These are phyloP conservation scores for Myotisia sp. DNA, from an alignment of 2,329 filamentous ascomycete genomes.

Conservation along the genomic window DNA sequence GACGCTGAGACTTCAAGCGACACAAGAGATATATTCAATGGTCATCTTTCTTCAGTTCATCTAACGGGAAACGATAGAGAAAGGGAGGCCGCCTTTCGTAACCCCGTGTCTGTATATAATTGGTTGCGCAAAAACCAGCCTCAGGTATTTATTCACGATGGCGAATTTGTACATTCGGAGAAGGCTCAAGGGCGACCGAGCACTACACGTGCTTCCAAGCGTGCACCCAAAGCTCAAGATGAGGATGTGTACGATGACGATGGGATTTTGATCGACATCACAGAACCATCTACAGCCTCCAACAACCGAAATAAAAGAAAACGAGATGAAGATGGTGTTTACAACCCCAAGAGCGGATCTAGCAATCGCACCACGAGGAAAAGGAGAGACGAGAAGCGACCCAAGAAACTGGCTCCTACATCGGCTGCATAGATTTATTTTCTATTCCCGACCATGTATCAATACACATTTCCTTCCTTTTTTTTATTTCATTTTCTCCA, in stretches of 20 bases:
- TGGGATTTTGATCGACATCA: conserved; percentile 24
- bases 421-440: conserved; percentile 9
- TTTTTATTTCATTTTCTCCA: no score
- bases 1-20: conserved; percentile 27
- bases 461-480: no score
- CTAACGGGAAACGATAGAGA: conserved; percentile 29
- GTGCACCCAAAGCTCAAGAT: conserved; percentile 24
- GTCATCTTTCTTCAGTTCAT: conserved; percentile 34
- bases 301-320: conserved; percentile 32
- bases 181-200: conserved; percentile 28
- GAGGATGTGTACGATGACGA: conserved; percentile 33
- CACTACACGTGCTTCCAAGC: conserved; percentile 29
- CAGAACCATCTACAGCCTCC: conserved; percentile 17
- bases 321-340: conserved; percentile 34
- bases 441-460: conserved; percentile 18
- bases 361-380: conserved; percentile 27
- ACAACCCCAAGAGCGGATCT: conserved; percentile 34
- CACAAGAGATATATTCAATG: conserved; percentile 24
- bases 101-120: conserved; percentile 86
- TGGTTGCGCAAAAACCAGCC: conserved; percentile 81
- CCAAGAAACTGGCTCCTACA: conserved; percentile 21
- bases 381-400: conserved; percentile 23
- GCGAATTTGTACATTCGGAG: conserved; percentile 33
- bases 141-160: conserved; percentile 70
- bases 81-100: conserved; percentile 48